A percentile compares a stretch with the other conserved stretches of the same genome.
These are phyloP conservation scores for Paramecium bursaria DNA, from an alignment of 73 alveolate species.

Conservation along the genomic window DNA sequence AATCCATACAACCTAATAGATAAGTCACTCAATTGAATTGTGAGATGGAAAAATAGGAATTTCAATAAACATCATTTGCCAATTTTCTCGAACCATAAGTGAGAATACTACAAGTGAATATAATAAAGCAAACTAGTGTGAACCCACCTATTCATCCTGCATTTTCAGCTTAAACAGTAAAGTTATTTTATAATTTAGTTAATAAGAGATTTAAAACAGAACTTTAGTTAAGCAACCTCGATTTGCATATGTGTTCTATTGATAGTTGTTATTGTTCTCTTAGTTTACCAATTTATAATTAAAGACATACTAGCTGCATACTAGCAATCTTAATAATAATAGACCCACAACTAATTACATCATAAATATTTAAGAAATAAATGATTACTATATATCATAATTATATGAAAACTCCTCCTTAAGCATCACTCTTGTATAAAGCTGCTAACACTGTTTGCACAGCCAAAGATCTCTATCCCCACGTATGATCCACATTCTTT, in stretches of 20 bases:
- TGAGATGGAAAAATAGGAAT: constrained; percentile 5
- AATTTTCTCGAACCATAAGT: neutral
- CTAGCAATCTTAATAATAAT: too few relatives aligned
- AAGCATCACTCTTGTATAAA: constrained; percentile 51
- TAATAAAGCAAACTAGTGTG: neutral
- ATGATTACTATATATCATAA: too few relatives aligned
- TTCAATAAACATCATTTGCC: neutral
- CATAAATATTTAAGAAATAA: too few relatives aligned
- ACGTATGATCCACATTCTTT: constrained; percentile 55
- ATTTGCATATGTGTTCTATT: constrained; percentile 33
- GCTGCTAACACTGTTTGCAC: constrained; percentile 72
- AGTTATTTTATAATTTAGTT: neutral
- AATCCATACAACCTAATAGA: neutral
- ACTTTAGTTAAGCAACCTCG: neutral
- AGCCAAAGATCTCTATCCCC: constrained; percentile 65
- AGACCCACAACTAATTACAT: too few relatives aligned
- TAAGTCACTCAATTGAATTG: neutral
- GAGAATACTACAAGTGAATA: neutral
- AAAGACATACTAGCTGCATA: too few relatives aligned
- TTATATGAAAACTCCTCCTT: constrained; percentile 9
- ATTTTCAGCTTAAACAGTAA: constrained; percentile 34
- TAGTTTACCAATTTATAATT: constrained; percentile 15
- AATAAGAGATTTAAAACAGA: constrained; percentile 16
- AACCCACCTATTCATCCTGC: constrained; percentile 19
- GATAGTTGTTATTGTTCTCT: neutral